Evolutionary conservation across 2,329 filamentous ascomycete genomes (phyloP).

Genomic region (Epichloe uncinata): DNA sequence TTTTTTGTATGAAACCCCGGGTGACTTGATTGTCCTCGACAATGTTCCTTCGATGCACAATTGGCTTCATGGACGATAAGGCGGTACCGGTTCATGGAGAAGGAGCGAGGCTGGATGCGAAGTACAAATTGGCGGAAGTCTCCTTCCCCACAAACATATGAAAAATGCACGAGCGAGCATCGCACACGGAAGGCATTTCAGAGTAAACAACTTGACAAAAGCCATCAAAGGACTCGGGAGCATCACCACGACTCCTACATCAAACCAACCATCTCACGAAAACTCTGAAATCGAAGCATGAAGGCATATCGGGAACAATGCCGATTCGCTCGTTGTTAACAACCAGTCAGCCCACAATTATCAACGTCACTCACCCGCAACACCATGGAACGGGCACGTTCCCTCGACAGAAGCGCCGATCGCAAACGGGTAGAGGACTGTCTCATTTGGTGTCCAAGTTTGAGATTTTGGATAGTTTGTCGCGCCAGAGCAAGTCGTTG

Average conservation of each 20-base stretch:
- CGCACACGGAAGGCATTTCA: background rate
- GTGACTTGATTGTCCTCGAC: background rate
- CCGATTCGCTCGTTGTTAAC: conserved; percentile 1
- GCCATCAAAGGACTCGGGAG: background rate
- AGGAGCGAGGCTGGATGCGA: background rate
- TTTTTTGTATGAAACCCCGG: too few relatives aligned
- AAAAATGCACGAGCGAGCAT: background rate
- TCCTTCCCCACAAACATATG: background rate
- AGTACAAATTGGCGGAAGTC: background rate
- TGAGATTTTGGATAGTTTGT: conserved; percentile 16
- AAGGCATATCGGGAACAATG: conserved; percentile 1
- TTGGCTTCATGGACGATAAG: background rate
- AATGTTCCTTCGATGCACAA: background rate
- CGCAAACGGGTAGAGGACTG: conserved; percentile 6
- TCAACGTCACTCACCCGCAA: background rate
- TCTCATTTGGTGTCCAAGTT: conserved; percentile 24
- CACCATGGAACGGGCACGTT: background rate
- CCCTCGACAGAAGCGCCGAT: background rate
- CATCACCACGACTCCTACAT: background rate
- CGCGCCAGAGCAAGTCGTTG: conserved; percentile 1
- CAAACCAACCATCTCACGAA: background rate
- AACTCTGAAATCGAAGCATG: background rate
- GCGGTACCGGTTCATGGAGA: background rate
- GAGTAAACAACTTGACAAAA: background rate
- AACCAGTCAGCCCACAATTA: background rate